These are phyloP conservation scores for Triglochin maritima DNA, from an alignment of 106 monocot species.

Conservation along the genomic window DNA sequence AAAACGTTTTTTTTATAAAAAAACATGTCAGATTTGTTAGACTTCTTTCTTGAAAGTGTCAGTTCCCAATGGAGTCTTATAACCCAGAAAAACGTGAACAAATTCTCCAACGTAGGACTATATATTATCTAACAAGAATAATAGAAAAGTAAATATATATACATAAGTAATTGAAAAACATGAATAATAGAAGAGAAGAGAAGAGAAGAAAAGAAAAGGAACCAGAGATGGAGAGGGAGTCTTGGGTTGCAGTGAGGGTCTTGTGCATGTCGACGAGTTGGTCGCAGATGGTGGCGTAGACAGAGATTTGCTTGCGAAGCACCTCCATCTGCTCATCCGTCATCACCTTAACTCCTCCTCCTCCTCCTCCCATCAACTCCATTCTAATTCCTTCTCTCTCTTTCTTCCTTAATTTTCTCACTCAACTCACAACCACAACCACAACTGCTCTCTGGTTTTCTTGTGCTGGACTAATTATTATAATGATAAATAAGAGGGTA, in stretches of 20 bases:
- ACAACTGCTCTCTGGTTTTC: too few species aligned
- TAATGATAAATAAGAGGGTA: too few species aligned
- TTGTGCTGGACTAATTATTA: too few species aligned
- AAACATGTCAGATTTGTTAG: too few species aligned
- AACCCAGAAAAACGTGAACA: not conserved
- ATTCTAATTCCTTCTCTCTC: not conserved
- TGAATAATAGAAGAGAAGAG: not conserved
- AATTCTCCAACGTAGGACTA: not conserved
- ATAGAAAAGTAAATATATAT: not conserved
- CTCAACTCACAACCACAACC: not conserved
- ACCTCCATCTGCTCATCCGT: constrained; percentile 82
- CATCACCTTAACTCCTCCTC: constrained; percentile 44
- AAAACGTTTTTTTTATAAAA: too few species aligned
- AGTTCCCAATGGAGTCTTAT: too few species aligned
- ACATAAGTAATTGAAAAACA: not conserved
- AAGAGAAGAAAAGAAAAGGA: not conserved
- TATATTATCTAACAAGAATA: not conserved
- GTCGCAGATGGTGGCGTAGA: constrained; percentile 60
- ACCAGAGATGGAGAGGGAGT: constrained; percentile 30
- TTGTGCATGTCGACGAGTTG: constrained; percentile 65
- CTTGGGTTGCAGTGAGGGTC: constrained; percentile 33
- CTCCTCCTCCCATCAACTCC: constrained; percentile 5
- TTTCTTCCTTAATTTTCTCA: not conserved
- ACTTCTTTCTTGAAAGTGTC: too few species aligned
- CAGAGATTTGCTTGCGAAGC: constrained; percentile 62